These are phyloP conservation scores for Suillus cothurnatus DNA, from an alignment of 768 basidiomycete genomes.

Conservation along the genomic window DNA sequence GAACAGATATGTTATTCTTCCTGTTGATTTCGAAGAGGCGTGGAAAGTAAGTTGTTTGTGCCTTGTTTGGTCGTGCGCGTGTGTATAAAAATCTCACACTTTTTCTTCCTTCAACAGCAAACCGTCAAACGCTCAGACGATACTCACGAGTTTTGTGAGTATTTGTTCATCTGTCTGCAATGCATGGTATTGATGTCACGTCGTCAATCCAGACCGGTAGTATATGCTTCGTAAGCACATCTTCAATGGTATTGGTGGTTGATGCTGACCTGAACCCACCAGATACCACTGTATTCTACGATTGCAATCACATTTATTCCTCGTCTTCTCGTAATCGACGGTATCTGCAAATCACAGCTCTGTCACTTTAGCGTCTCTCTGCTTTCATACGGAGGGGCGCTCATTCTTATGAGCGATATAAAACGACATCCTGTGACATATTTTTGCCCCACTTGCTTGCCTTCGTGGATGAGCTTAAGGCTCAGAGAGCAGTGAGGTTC, in stretches of 20 bases:
- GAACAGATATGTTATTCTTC: constrained; percentile 96
- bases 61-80: constrained; percentile 40
- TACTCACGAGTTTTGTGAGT: constrained; percentile 94
- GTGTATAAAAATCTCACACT: constrained; percentile 34
- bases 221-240: constrained; percentile 40
- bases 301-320: constrained; percentile 32
- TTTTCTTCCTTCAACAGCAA: constrained; percentile 62
- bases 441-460: constrained; percentile 44
- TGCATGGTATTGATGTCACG: constrained; percentile 11
- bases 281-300: constrained; percentile 38
- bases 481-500: constrained; percentile 46
- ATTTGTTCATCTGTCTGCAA: constrained; percentile 25
- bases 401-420: constrained; percentile 87
- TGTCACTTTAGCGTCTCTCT: constrained; percentile 87
- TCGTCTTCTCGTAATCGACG: constrained; percentile 15
- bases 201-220: constrained; percentile 40
- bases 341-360: constrained; percentile 42
- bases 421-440: constrained; percentile 34
- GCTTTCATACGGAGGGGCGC: constrained; percentile 64
- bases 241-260: constrained; percentile 20
- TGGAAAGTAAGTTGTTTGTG: constrained; percentile 90
- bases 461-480: constrained; percentile 25
- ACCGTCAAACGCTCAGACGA: constrained; percentile 96
- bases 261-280: constrained; percentile 20
- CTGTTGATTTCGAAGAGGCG: constrained; percentile 97